A percentile compares a stretch with the other conserved stretches of the same genome.
phyloP scores from a whole-genome alignment of 2,329 filamentous ascomycete species.

The Diaporthe eres region DNA sequence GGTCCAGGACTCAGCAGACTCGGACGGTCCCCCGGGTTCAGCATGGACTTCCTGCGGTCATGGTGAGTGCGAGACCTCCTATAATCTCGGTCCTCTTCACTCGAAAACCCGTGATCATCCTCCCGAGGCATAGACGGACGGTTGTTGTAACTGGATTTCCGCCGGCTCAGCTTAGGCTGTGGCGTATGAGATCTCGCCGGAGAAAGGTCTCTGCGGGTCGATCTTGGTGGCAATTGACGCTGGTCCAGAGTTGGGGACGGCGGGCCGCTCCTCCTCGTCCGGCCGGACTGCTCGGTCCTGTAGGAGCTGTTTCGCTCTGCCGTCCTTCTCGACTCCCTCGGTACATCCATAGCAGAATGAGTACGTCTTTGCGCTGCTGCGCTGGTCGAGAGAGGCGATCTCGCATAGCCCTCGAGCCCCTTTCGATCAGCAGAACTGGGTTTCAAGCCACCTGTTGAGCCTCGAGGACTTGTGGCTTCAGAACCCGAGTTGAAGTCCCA shows the following conservation, averaged over 20 bases:
- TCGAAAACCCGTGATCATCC: slow-evolving; percentile 54
- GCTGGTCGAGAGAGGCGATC: slow-evolving; percentile 41
- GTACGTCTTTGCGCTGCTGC: slow-evolving; percentile 51
- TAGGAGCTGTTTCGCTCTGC: slow-evolving; percentile 40
- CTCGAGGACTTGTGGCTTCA: slow-evolving; percentile 37
- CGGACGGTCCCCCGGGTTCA: slow-evolving; percentile 53
- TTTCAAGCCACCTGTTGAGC: slow-evolving; percentile 17
- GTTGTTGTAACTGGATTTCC: slow-evolving; percentile 47
- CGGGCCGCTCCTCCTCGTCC: slow-evolving; percentile 37
- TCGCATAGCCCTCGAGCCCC: slow-evolving; percentile 32
- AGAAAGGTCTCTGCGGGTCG: slow-evolving; percentile 51
- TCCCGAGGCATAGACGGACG: slow-evolving; percentile 47
- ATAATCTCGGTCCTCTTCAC: slow-evolving; percentile 53
- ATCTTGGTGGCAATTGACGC: slow-evolving; percentile 47
- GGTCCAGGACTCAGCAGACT: slow-evolving; percentile 42
- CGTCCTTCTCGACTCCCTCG: slow-evolving; percentile 38
- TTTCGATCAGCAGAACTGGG: slow-evolving; percentile 43
- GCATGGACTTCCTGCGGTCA: slow-evolving; percentile 52
- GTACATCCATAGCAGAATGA: slow-evolving; percentile 46
- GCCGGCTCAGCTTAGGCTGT: slow-evolving; percentile 46
- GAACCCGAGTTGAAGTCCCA: slow-evolving; percentile 49
- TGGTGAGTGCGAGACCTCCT: slow-evolving; percentile 49
- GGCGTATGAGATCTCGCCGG: slow-evolving; percentile 46
- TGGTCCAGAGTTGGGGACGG: slow-evolving; percentile 44
- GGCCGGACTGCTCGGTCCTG: slow-evolving; percentile 40